Base-by-base conservation (phyloP, 192 early-diverging fungal genomes). In the Backusella luteola region DNA sequence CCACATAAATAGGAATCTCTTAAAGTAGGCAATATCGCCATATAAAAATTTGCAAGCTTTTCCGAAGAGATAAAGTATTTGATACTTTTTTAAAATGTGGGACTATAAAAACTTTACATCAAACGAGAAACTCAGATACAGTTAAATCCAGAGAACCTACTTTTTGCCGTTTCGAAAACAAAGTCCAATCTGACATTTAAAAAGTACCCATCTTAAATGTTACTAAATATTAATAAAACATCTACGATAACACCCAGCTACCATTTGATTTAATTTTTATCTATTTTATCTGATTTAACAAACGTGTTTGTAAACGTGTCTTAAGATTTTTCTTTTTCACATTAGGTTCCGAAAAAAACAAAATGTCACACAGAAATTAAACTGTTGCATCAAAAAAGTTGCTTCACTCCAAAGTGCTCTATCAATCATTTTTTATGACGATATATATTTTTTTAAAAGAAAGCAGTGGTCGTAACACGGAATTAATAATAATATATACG, bases 401-500 rank as follows among this genome's bases (percentile, higher is more conserved):
- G 56, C 56, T 59, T 59, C 53, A 26, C 26, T 59, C 26, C 26
- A 56, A 56, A 63, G 56, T 49, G 46, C 56, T 32, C 32, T 63
- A 29, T 63, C 11, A 8, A 63, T 63, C 23, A 63, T 63, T 63
- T 32, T 53, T 63, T 26, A 63, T 29, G 56, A 63, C 9, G 21
- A 8, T 53, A 53, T 19, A 53, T 29, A 53, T 42, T 44, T 44
- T 44, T 44, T 44, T 2, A 17, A 44, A 44, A 44, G 15, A 44
- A 17, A 44, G 14, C 15, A 17, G 42, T 44, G 15, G n/a, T 21
- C 23, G 53, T 56, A 11, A 23, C 53, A 56, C 53, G 6, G 53
- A 56, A 56, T 56, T 56, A 56, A 21, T 56, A 56, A 56, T 56
- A 56, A 56, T 56, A 44, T 44, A 44, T 44, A 44, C 56, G 56